Base-by-base conservation (phyloP, 257 asterid genomes). In the Jacaranda copaia region DNA sequence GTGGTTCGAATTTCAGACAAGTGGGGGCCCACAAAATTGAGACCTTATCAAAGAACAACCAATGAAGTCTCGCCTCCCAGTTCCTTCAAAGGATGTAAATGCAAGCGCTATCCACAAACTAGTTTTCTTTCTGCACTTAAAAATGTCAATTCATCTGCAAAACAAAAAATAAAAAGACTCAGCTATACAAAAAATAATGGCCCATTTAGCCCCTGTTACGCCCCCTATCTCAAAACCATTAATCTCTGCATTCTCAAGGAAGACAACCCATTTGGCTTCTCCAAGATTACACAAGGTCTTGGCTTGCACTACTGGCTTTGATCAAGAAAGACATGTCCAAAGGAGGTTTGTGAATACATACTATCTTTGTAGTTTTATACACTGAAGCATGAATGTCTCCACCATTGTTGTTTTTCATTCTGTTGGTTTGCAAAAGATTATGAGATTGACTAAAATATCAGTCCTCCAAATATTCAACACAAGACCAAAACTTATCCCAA, bases 1-100 rank as follows among this genome's bases (percentile, higher is more conserved):
- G 39, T 15, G 62, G 7, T 5, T 11, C 11, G 5, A 42, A 67
- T 19, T 43, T 36, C 14, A 61, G 18, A 40, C 3, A 63, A 36
- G 16, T 16, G 56, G 8, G 85, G 90, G 81, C 73, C 93, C 87
- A 79, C 83, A 52, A 75, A 76, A 81, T 52, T 52, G 63, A 84
- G 80, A 81, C 85, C 92, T 93, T 93, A 91, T 89, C 97, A 55
- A 53, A 53, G 64, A 78, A 46, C 65, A 80, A 82, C 98, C 97
- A 93, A 93, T 91, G 80, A 85, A 69, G 61, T 52, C 25, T 65
- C 62, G 15, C 36, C 60, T 60, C 20, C 60, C 15, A 71, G 19
- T 49, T 53, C 56, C 48, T 58, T 45, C 79, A 51, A 66, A 48
- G 59, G 78, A 85, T 76, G 77, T 67, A 51, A 81, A 70, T 59